Percentiles rank a stretch among this genome's conserved stretches.
Conservation (phyloP, 2,329 filamentous ascomycete species). For the Thelonectria blattea region DNA sequence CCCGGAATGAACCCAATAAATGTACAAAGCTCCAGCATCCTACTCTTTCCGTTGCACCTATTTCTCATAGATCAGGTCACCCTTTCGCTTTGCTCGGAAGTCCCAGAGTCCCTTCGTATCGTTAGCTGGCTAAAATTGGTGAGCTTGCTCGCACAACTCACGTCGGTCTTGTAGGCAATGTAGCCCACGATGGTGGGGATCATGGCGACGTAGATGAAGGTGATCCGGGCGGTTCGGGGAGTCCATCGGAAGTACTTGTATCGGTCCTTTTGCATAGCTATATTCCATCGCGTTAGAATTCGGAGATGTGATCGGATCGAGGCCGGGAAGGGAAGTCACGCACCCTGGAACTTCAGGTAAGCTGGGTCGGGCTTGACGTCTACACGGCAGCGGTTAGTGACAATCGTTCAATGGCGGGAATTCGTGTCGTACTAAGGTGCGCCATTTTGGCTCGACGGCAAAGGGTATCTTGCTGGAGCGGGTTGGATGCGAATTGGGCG, state of each 20-base stretch:
- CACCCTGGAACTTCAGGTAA: conserved; percentile 49
- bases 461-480: conserved; percentile 32
- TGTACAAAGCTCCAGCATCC: conserved; percentile 45
- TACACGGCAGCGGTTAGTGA: conserved; percentile 39
- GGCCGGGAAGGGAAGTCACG: conserved; percentile 36
- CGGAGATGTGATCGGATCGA: conserved; percentile 20
- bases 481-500: conserved; percentile 33
- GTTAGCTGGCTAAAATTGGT: conserved; percentile 30
- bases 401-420: background rate
- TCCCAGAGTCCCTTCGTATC: conserved; percentile 78
- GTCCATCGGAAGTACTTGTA: conserved; percentile 98
- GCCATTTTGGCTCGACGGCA: conserved; percentile 44
- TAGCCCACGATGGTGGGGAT: conserved; percentile 75
- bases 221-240: conserved; percentile 77
- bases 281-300: conserved; percentile 34
- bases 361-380: conserved; percentile 52
- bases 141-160: conserved; percentile 57
- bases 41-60: conserved; percentile 48
- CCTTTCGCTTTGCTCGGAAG: conserved; percentile 84
- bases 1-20: conserved; percentile 41
- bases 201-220: conserved; percentile 75
- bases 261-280: conserved; percentile 84
- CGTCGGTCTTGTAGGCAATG: conserved; percentile 81
- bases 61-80: conserved; percentile 82
- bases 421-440: conserved; percentile 44